Evolutionary conservation across 2,329 filamentous ascomycete species (phyloP), one percentile per base, ranked within the genome.

Genomic region (Bimuria novae-zelandiae): DNA sequence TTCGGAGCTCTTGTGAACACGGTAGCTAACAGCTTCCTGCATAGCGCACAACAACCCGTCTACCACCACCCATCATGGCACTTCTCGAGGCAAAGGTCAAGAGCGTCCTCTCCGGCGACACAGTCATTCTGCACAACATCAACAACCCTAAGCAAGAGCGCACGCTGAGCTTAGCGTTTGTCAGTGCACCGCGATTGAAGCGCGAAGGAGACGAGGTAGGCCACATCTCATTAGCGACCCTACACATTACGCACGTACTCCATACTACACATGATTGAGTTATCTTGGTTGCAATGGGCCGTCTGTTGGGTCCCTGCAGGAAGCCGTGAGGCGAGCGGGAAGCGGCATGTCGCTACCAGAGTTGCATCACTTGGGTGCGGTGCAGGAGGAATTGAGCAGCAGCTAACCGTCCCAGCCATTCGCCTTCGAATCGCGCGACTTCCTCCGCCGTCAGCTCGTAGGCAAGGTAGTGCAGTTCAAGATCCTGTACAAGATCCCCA

Each of bases 371-470:
- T 4, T n/a, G 10, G 17, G 4, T 8, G 23, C 10, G n/a, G n/a
- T 12, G 22, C 2, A 14, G 21, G 21, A 10, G 16, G 6, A 27
- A 29, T 32, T 3, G 19, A 33, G 25, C 22, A 23, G 16, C 14
- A 41, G 51, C 46, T 51, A 22, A 49, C 37, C 8, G 19, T 37
- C 17, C 25, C 35, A 76, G 83, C 87, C 89, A 32, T 95, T 89
- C 70, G 92, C 90, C 53, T 99, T 97, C 76, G 89, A 94, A 76
- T 96, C 94, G 55, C 90, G 94, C 70, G 94, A 99, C 76, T 94
- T 89, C 73, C 84, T 99, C 56, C 89, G 94, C 68, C 87, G 88
- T 62, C 80, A 92, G 46, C 82, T 88, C 35, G 89, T 97, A 51
- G 93, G 93, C 70, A 96, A 96, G 76, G 83, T 87, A 23, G 82